Conservation (phyloP, 345 rosid species). For the Boechera divaricarpa region DNA sequence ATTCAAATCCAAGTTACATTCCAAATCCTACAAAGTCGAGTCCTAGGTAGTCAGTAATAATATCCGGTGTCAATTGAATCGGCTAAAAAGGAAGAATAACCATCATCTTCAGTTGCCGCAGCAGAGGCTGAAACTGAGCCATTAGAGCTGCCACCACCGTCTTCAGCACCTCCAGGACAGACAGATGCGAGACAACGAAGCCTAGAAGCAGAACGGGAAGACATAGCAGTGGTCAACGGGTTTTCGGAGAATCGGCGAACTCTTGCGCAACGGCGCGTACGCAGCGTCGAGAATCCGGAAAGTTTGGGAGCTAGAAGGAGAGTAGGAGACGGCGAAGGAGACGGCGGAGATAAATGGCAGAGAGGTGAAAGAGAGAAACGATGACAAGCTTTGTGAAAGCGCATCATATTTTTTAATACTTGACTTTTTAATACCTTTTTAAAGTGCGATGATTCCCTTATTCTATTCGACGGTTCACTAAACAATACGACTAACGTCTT, state of each 20-base stretch:
- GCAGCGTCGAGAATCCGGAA: slow-evolving; percentile 42
- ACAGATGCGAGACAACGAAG: slow-evolving; percentile 56
- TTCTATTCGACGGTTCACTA: slow-evolving; percentile 33
- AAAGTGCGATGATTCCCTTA: slow-evolving; percentile 13
- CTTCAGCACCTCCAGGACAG: slow-evolving; percentile 52
- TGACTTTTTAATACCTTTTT: slow-evolving; percentile 12
- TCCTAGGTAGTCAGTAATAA: neutral
- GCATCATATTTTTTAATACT: slow-evolving; percentile 45
- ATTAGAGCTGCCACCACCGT: slow-evolving; percentile 48
- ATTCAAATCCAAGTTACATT: neutral
- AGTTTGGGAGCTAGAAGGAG: slow-evolving; percentile 30
- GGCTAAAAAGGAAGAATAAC: slow-evolving; percentile 39
- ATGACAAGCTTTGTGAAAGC: slow-evolving; percentile 57
- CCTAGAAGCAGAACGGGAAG: slow-evolving; percentile 49
- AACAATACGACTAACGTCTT: neutral
- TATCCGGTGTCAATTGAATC: neutral
- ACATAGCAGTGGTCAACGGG: slow-evolving; percentile 48
- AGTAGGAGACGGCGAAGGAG: slow-evolving; percentile 35
- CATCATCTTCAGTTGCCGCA: slow-evolving; percentile 55
- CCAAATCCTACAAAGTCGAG: neutral
- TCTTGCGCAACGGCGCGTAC: slow-evolving; percentile 37
- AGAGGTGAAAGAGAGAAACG: slow-evolving; percentile 51
- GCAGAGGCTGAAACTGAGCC: slow-evolving; percentile 51
- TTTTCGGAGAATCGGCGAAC: slow-evolving; percentile 39
- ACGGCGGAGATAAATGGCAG: slow-evolving; percentile 43